Evolutionary conservation across 371 early-diverging fungal species (phyloP).

Genomic region (Apophysomyces sp.): DNA sequence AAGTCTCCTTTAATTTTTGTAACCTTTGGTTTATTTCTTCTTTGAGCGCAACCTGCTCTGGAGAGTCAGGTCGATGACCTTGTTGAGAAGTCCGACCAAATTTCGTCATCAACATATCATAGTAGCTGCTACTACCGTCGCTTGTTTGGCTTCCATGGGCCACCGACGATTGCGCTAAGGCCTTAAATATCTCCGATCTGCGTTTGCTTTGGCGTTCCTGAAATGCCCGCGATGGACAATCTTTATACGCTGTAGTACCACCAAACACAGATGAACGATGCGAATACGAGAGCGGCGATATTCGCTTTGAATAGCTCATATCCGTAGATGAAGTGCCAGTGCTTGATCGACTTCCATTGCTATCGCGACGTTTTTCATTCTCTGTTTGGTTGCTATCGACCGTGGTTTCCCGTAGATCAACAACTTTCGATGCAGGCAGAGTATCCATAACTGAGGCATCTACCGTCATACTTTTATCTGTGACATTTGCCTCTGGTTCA

Average conservation of each 20-base stretch:
- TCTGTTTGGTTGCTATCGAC: not conserved
- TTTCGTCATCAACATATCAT: conserved; percentile 20
- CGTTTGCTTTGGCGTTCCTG: conserved; percentile 29
- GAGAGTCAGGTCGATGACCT: conserved; percentile 26
- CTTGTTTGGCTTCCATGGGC: conserved; percentile 2
- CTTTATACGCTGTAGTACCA: conserved; percentile 4
- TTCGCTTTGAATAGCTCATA: not conserved
- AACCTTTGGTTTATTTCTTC: conserved; percentile 26
- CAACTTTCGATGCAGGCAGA: no score
- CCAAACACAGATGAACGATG: conserved; percentile 11
- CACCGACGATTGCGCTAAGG: not conserved
- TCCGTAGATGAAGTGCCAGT: not conserved
- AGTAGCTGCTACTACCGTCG: conserved; percentile 10
- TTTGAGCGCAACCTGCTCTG: conserved; percentile 30
- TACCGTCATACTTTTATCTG: no score
- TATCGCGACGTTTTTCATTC: not conserved
- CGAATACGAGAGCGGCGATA: conserved; percentile 11
- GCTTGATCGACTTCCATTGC: not conserved
- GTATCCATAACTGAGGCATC: no score
- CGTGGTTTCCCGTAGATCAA: not conserved
- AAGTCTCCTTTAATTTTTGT: conserved; percentile 12
- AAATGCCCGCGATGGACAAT: conserved; percentile 25
- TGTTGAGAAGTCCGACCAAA: conserved; percentile 7
- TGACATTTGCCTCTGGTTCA: no score
- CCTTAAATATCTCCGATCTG: conserved; percentile 10